These are phyloP conservation scores for Kuraishia capsulata DNA, from an alignment of 805 yeast genomes.

Conservation along the genomic window DNA sequence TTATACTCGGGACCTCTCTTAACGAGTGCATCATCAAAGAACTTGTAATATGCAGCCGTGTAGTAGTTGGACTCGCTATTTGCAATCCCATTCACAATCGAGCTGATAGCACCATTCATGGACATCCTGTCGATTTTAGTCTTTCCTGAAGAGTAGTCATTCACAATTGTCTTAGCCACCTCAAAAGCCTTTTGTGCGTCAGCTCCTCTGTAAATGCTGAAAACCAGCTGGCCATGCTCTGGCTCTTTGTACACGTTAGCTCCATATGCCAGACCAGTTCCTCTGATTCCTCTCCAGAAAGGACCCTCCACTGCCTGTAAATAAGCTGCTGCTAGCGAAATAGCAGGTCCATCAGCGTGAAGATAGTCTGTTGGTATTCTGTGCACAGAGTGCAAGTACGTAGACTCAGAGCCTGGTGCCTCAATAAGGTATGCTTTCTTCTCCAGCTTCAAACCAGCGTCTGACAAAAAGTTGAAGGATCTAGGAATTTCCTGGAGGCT, in stretches of 20 bases:
- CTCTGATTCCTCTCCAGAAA: slow-evolving; percentile 92
- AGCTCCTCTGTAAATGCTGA: slow-evolving; percentile 71
- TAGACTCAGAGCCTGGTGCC: slow-evolving; percentile 80
- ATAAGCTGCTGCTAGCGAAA: slow-evolving; percentile 66
- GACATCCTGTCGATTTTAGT: slow-evolving; percentile 44
- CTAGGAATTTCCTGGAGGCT: slow-evolving; percentile 9
- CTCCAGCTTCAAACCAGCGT: slow-evolving; percentile 42
- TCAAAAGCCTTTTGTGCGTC: slow-evolving; percentile 58
- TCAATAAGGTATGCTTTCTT: slow-evolving; percentile 53
- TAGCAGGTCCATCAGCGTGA: slow-evolving; percentile 56
- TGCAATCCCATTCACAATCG: slow-evolving; percentile 67
- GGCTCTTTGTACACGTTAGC: slow-evolving; percentile 49
- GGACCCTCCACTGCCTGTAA: slow-evolving; percentile 92
- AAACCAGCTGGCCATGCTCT: slow-evolving; percentile 61
- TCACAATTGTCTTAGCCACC: slow-evolving; percentile 58
- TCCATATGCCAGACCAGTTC: slow-evolving; percentile 91
- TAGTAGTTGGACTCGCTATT: slow-evolving; percentile 54
- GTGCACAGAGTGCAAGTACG: slow-evolving; percentile 55
- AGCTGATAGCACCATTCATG: slow-evolving; percentile 67
- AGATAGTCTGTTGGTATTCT: slow-evolving; percentile 46
- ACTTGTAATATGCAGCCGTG: slow-evolving; percentile 59
- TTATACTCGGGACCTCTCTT: slow-evolving; percentile 65
- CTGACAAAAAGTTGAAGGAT: slow-evolving; percentile 36
- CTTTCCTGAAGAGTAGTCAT: slow-evolving; percentile 47
- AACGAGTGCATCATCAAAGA: slow-evolving; percentile 54